A percentile compares a stretch with the other conserved stretches of the same genome.
These are phyloP conservation scores for Paecilomyces fulvus DNA, from an alignment of 2,329 filamentous ascomycete species.

Conservation along the genomic window DNA sequence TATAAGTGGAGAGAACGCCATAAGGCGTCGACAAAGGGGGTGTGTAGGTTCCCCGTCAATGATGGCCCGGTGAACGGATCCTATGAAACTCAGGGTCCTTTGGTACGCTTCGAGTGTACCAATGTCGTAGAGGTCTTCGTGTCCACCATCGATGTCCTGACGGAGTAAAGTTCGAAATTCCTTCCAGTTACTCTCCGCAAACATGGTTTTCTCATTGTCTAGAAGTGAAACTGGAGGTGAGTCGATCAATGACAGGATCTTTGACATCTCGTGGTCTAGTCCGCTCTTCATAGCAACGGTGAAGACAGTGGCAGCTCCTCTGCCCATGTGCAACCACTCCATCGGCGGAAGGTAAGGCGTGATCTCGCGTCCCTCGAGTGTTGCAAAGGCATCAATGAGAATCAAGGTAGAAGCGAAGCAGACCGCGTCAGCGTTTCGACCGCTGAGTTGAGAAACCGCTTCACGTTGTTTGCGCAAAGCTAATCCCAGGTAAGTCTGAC, in stretches of 20 bases:
- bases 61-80: slow-evolving; percentile 7
- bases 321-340: slow-evolving; percentile 23
- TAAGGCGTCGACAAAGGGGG: slow-evolving; percentile 18
- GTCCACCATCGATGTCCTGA: neutral
- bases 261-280: neutral
- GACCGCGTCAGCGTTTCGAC: neutral
- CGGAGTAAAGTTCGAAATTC: neutral
- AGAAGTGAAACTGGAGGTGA: neutral
- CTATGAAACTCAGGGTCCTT: neutral
- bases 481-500: neutral
- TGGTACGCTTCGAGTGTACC: neutral
- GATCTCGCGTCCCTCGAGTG: slow-evolving; percentile 17
- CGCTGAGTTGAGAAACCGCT: neutral
- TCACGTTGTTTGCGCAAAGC: neutral
- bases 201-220: neutral
- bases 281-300: neutral
- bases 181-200: neutral
- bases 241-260: neutral
- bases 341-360: slow-evolving; percentile 20
- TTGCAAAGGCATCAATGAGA: slow-evolving; percentile 18
- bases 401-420: neutral
- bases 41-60: slow-evolving; percentile 13
- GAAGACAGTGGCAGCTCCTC: slow-evolving; percentile 2
- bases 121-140: neutral
- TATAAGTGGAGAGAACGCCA: slow-evolving; percentile 23